These are phyloP conservation scores for Cicer yamashitae DNA, from an alignment of 306 rosid species.

Conservation along the genomic window DNA sequence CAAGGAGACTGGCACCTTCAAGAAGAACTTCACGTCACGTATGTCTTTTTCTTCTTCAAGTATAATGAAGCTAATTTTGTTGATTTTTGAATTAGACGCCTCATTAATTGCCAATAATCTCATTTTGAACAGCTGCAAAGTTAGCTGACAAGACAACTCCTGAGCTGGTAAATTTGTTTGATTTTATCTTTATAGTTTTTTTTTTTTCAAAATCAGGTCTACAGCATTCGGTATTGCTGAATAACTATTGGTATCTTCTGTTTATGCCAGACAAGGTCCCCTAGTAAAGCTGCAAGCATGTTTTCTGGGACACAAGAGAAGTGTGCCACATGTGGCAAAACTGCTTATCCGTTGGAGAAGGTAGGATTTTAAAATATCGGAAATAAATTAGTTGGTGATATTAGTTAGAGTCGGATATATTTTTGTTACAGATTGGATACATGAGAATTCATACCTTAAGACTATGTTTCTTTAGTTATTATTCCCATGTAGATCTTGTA, in stretches of 20 bases:
- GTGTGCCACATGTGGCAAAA: conserved; percentile 92
- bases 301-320: conserved; percentile 96
- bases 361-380: conserved; percentile 47
- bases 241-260: conserved; percentile 41
- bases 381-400: conserved; percentile 6
- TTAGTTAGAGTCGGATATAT: conserved; percentile 1
- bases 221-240: conserved; percentile 32
- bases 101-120: conserved; percentile 51
- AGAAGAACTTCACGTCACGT: conserved; percentile 88
- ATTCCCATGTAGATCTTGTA: not conserved
- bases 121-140: conserved; percentile 81
- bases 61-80: conserved; percentile 19
- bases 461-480: not conserved
- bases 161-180: conserved; percentile 68
- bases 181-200: conserved; percentile 38
- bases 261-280: conserved; percentile 80
- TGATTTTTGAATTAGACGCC: conserved; percentile 36
- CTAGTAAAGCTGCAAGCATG: conserved; percentile 96
- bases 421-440: conserved; percentile 1
- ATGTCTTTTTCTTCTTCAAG: conserved; percentile 50
- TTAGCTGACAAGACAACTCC: conserved; percentile 78
- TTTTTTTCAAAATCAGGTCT: not conserved
- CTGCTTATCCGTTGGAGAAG: conserved; percentile 96
- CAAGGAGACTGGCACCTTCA: conserved; percentile 85
- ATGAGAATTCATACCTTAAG: conserved; percentile 19